phyloP scores from a whole-genome alignment of 805 yeast species.

The Candida sithepensis region DNA sequence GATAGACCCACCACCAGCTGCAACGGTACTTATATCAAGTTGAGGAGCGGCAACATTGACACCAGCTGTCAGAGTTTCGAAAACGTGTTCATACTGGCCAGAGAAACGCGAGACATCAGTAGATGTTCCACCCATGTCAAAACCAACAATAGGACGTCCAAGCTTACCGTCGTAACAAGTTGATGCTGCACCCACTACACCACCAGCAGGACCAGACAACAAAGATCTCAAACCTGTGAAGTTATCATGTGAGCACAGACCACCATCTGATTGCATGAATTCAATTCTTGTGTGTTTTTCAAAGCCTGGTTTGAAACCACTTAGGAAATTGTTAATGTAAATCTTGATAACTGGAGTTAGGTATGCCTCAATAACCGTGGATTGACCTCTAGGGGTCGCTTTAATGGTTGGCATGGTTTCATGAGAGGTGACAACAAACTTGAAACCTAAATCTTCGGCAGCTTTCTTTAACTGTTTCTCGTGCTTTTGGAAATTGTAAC shows the following conservation, averaged over 20 bases:
- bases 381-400: slow-evolving; percentile 68
- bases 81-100: slow-evolving; percentile 67
- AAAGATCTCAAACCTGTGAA: slow-evolving; percentile 86
- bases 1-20: slow-evolving; percentile 82
- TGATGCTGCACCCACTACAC: slow-evolving; percentile 88
- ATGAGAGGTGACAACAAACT: slow-evolving; percentile 57
- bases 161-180: slow-evolving; percentile 66
- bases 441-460: slow-evolving; percentile 65
- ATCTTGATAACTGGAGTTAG: slow-evolving; percentile 60
- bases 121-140: slow-evolving; percentile 91
- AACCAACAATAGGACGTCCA: slow-evolving; percentile 65
- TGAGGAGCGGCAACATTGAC: slow-evolving; percentile 83
- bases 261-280: slow-evolving; percentile 98
- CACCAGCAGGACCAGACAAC: slow-evolving; percentile 96
- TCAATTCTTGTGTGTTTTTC: slow-evolving; percentile 48
- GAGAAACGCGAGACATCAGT: slow-evolving; percentile 79
- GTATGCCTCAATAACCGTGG: slow-evolving; percentile 79
- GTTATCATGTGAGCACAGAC: slow-evolving; percentile 80
- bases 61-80: slow-evolving; percentile 82
- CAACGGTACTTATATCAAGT: slow-evolving; percentile 74
- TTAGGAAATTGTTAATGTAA: slow-evolving; percentile 58
- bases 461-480: slow-evolving; percentile 55
- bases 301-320: slow-evolving; percentile 64
- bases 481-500: slow-evolving; percentile 70
- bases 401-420: slow-evolving; percentile 90